Evolutionary conservation across 1,139 yeast genomes (phyloP).

Genomic region (Candida sanyaensis): DNA sequence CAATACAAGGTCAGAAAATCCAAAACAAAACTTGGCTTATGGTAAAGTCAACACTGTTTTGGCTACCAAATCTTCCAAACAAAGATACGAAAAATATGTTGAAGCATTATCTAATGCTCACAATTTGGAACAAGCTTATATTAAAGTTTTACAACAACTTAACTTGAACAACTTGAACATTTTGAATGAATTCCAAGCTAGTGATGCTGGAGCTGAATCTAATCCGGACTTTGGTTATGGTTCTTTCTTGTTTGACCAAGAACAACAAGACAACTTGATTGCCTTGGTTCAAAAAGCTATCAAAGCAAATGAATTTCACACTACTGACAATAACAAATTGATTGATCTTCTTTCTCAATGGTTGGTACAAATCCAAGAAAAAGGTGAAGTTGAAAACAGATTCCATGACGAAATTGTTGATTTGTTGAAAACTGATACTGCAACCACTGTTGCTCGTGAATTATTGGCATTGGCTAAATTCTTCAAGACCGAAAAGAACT

Average conservation of each 20-base stretch:
- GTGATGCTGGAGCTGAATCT: slow-evolving; percentile 45
- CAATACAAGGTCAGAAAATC: slow-evolving; percentile 54
- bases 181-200: slow-evolving; percentile 50
- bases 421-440: slow-evolving; percentile 43
- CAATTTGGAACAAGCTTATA: slow-evolving; percentile 74
- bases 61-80: slow-evolving; percentile 30
- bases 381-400: slow-evolving; percentile 26
- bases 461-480: slow-evolving; percentile 49
- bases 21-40: slow-evolving; percentile 63
- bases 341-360: slow-evolving; percentile 68
- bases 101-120: slow-evolving; percentile 47
- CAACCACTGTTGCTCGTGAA: slow-evolving; percentile 38
- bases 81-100: slow-evolving; percentile 23
- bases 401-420: slow-evolving; percentile 36
- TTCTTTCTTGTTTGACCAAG: slow-evolving; percentile 59
- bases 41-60: slow-evolving; percentile 47
- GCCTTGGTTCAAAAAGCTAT: slow-evolving; percentile 51
- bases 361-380: slow-evolving; percentile 51
- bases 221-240: slow-evolving; percentile 92
- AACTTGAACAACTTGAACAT: slow-evolving; percentile 49
- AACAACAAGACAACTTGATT: slow-evolving; percentile 50
- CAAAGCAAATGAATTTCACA: slow-evolving; percentile 48
- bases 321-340: slow-evolving; percentile 48
- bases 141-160: slow-evolving; percentile 71
- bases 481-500: slow-evolving; percentile 54